phyloP scores from a whole-genome alignment of 495 filamentous ascomycete species.

The Lepidopterella palustris region DNA sequence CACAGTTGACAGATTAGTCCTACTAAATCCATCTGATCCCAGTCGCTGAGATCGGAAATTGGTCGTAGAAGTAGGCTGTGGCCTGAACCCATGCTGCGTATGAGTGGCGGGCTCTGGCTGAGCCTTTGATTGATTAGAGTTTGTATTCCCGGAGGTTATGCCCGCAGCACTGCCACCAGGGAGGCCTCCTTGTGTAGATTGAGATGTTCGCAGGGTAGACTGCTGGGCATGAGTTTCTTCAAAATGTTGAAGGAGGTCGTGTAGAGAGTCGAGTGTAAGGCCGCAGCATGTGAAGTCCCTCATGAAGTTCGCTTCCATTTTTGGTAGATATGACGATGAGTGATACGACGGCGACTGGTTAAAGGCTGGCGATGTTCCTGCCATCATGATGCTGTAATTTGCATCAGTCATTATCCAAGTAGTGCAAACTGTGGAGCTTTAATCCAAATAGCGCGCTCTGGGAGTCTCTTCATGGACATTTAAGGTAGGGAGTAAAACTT shows the following conservation, averaged over 20 bases:
- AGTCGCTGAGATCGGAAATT: constrained; percentile 20
- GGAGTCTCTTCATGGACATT: too few relatives aligned
- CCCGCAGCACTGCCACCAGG: constrained; percentile 42
- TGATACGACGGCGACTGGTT: constrained; percentile 86
- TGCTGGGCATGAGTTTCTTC: constrained; percentile 83
- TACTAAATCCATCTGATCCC: constrained; percentile 30
- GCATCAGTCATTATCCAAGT: background rate
- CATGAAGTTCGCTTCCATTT: constrained; percentile 96
- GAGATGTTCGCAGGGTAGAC: constrained; percentile 48
- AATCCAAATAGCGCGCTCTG: constrained; percentile 2
- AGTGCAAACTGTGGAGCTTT: too few relatives aligned
- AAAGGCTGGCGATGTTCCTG: constrained; percentile 90
- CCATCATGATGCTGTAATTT: constrained; percentile 78
- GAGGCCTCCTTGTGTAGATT: constrained; percentile 43
- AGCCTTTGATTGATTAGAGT: constrained; percentile 25
- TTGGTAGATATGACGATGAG: constrained; percentile 94
- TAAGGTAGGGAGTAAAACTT: constrained; percentile 43
- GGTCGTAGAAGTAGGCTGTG: constrained; percentile 5
- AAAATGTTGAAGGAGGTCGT: constrained; percentile 93
- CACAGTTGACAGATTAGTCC: constrained; percentile 37
- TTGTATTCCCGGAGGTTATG: constrained; percentile 5
- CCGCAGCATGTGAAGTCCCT: constrained; percentile 92
- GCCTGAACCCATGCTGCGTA: constrained; percentile 26
- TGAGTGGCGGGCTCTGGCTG: constrained; percentile 39
- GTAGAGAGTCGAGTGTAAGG: constrained; percentile 75